Evolutionary conservation across 345 rosid species (phyloP).

Genomic region (thale cress (Arabidopsis thaliana)): DNA sequence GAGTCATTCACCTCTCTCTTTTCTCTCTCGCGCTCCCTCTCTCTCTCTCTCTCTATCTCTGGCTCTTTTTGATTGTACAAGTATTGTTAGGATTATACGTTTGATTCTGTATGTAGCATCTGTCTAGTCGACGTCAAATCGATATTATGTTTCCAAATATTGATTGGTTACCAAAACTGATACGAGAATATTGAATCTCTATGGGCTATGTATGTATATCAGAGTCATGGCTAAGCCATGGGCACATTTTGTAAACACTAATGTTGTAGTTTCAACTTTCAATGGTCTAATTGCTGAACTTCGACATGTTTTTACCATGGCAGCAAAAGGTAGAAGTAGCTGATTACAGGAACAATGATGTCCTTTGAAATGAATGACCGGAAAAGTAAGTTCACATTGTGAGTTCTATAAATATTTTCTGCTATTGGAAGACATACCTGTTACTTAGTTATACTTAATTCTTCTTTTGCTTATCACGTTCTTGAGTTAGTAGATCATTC

Average conservation of each 20-base stretch:
- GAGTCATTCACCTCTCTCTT: slow-evolving; percentile 10
- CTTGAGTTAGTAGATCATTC: slow-evolving; percentile 8
- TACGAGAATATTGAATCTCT: slow-evolving; percentile 4
- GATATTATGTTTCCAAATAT: slow-evolving; percentile 5
- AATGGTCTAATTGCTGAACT: slow-evolving; percentile 1
- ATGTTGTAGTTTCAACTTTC: background rate
- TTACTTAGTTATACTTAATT: background rate
- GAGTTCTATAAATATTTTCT: background rate
- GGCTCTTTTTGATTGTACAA: background rate
- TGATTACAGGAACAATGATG: slow-evolving; percentile 39
- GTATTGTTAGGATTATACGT: slow-evolving; percentile 11
- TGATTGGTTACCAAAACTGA: slow-evolving; percentile 11
- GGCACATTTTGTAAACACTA: background rate
- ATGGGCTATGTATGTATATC: background rate
- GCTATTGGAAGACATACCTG: background rate
- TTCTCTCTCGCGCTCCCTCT: background rate
- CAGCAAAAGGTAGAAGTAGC: slow-evolving; percentile 35
- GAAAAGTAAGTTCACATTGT: slow-evolving; percentile 38
- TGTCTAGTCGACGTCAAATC: background rate
- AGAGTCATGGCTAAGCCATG: slow-evolving; percentile 12
- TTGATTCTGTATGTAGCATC: background rate
- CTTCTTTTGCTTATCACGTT: background rate
- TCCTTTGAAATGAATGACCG: slow-evolving; percentile 50
- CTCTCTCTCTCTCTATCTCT: background rate
- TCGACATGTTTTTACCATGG: background rate